phyloP scores from a whole-genome alignment of 306 rosid species.

The Sicyos baderoa region DNA sequence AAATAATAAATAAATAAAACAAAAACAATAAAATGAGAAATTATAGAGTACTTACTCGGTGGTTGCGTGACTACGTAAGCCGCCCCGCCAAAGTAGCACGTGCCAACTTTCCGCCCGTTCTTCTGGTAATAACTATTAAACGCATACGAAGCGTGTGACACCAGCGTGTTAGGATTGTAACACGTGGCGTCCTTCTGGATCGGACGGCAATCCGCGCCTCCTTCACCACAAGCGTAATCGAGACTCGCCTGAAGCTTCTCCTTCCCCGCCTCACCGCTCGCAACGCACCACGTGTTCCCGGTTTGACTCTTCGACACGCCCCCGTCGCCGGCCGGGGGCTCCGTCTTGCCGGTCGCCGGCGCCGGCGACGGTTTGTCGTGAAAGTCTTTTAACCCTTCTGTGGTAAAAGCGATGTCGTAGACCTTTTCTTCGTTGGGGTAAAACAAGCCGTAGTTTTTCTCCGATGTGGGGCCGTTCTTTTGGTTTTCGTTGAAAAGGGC shows the following conservation, averaged over 20 bases:
- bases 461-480: constrained; percentile 74
- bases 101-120: constrained; percentile 60
- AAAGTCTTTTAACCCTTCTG: constrained; percentile 40
- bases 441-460: constrained; percentile 78
- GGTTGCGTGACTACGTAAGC: constrained; percentile 86
- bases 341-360: constrained; percentile 10
- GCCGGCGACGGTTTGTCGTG: constrained; percentile 31
- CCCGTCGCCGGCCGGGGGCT: constrained; percentile 34
- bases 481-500: constrained; percentile 83
- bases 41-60: constrained; percentile 57
- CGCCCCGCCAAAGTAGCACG: constrained; percentile 86
- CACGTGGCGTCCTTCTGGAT: constrained; percentile 70
- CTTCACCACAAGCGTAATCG: constrained; percentile 91
- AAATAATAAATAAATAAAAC: no score
- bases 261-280: constrained; percentile 54
- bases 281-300: constrained; percentile 87
- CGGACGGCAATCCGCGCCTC: constrained; percentile 83
- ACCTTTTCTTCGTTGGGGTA: constrained; percentile 61
- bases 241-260: constrained; percentile 59
- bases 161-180: constrained; percentile 56
- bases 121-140: constrained; percentile 87
- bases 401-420: constrained; percentile 60
- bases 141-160: constrained; percentile 82
- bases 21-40: no score
- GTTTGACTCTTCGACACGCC: constrained; percentile 60